A percentile compares a stretch with the other conserved stretches of the same genome.
Evolutionary conservation across 179 eudicot genomes (phyloP).

Genomic region (Spinacia oleracea): DNA sequence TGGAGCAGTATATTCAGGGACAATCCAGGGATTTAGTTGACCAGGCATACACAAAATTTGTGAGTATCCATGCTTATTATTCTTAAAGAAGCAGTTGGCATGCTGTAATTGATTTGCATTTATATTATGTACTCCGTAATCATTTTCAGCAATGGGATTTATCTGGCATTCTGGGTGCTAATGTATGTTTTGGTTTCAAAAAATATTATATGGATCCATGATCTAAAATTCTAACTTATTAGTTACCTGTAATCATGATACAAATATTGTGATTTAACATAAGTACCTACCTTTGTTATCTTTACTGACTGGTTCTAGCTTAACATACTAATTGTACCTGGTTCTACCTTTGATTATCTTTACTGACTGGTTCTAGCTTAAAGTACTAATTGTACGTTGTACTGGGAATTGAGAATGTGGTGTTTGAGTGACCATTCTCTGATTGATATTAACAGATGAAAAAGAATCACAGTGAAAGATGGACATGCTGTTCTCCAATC

Average conservation of each 20-base stretch:
- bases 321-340: too few relatives aligned
- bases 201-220: not conserved
- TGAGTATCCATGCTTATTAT: conserved; percentile 42
- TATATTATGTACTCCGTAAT: not conserved
- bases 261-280: not conserved
- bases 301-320: not conserved
- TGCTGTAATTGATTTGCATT: not conserved
- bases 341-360: not conserved
- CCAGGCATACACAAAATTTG: conserved; percentile 89
- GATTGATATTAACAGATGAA: not conserved
- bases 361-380: not conserved
- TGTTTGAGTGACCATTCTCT: not conserved
- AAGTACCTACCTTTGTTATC: not conserved
- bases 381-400: too few relatives aligned
- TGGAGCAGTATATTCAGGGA: conserved; percentile 99
- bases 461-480: too few relatives aligned
- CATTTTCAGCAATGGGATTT: not conserved
- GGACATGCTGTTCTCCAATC: too few relatives aligned
- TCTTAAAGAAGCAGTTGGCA: not conserved
- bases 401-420: not conserved
- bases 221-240: not conserved
- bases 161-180: not conserved
- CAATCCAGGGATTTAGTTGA: conserved; percentile 98
- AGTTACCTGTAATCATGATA: not conserved
- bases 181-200: not conserved